Evolutionary conservation across 495 filamentous ascomycete species (phyloP), one percentile per base, ranked within the genome.

Genomic region (Neurospora discreta): DNA sequence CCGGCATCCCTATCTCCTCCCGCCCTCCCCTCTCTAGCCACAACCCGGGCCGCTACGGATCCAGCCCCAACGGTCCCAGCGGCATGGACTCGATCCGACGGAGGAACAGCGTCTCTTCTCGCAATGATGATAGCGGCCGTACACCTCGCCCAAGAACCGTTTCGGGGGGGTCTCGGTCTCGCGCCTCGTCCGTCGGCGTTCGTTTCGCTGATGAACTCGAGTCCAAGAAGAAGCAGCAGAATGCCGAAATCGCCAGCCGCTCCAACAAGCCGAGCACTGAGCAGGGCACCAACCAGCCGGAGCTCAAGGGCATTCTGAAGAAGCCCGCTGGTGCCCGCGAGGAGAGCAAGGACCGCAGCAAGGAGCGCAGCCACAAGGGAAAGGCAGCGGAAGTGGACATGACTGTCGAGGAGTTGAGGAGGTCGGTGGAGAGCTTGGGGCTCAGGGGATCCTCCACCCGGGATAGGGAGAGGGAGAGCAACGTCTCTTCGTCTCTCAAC

Each of bases 191-290:
- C 26, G 52, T 36, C 15, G 52, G 52, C 23, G 70, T 81, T 10
- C 77, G 77, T 1, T 79, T 77, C 69, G 80, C 81, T 40, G 78
- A 78, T 42, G 73, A 82, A 69, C 73, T 79, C 68, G 73, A 77
- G 6, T 73, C 38, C 16, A 72, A 75, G 75, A 71, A 74, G 13
- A 72, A 72, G 52, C 65, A 74, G 23, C 78, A 80, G 16, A 80
- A 82, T 52, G 77, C 80, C 36, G 77, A 79, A 76, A 85, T 85
- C 70, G 77, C 81, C 44, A 79, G 70, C 68, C 77, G 69, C 44
- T 74, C 71, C 75, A 75, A 13, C 76, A 82, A 44, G 74, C 73
- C 77, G n/a, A 72, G 46, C 40, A 26, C 67, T 7, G 71, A 68
- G 68, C 71, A 43, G 33, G 71, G 70, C 3, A 20, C 42, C 68